Evolutionary conservation across 495 filamentous ascomycete species (phyloP), one percentile per base, ranked within the genome.

Genomic region (Neurospora sp.): DNA sequence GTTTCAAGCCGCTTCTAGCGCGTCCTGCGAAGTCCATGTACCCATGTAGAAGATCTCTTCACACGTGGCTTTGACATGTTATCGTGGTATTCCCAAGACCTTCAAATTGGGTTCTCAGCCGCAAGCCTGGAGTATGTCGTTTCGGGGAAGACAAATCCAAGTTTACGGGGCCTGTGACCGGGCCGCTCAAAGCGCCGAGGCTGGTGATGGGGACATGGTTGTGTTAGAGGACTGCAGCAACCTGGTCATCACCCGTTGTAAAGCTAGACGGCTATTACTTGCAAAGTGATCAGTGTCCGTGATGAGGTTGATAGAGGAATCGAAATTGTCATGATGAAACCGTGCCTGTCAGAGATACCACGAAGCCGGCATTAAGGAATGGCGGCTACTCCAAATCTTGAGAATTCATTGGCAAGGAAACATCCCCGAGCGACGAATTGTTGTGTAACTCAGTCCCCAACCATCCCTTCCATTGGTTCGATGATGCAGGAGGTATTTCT

Each of bases 291-390:
- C 31, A 37, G 23, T 37, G 31, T 66, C 54, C 54, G 27, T 66
- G 54, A 35, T 66, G 23, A 35, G 27, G 54, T 66, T 27, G 54
- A 37, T 16, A 35, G 27, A 66, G 27, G 23, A 18, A 79, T 74
- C 54, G 40, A 62, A 60, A 23, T 69, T 70, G 70, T 71, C 76
- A 77, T 77, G 66, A 39, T 80, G 79, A 80, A 81, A 81, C 79
- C 40, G 75, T 79, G 16, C 75, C 75, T 80, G 80, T 82, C 31
- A 74, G 78, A 82, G 77, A 70, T 42, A 44, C 44, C 54, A 79
- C 79, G 79, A 80, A 80, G 78, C 72, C 46, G 66, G 39, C 69
- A 77, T 71, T 5, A 23, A 23, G 44, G 42, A 72, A 72, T 60
- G 39, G 66, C 74, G 76, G 54, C 27, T 38, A 40, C 27, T 62